Base-by-base conservation (phyloP, 495 filamentous ascomycete genomes). In the Neurospora sp. region DNA sequence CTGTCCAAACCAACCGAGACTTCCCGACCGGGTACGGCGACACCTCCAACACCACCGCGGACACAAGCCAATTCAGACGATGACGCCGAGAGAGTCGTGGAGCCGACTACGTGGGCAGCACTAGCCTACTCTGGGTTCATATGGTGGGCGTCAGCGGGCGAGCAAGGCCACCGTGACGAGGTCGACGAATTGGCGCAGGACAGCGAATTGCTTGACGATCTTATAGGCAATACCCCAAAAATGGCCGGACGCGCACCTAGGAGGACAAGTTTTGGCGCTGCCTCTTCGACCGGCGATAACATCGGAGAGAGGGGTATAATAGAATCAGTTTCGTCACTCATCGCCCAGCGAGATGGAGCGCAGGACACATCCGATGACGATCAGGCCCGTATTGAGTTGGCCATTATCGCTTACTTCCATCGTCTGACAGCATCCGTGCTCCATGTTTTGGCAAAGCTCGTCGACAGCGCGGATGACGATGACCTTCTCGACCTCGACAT, bases 131-230 rank as follows among this genome's bases (percentile, higher is more conserved):
- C 88, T 36, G 91, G 92, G 5, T 97, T 98, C 84, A 94, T 98
- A 83, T 99, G 95, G 95, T 99, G 96, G 96, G 96, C 96, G 0
- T 94, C 93, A 2, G 96, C 96, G 1, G 96, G 96, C 69, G 96
- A 98, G 81, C 89, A 92, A 79, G 86, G 90, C 3, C 87, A 88
- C 31, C 80, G 84, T 40, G 82, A 83, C 19, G 82, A 86, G 45
- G 80, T 85, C 28, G 85, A 88, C 45, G 84, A 85, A 73, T 78
- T 81, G 69, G 80, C 81, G n/a, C 81, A 79, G 79, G 88, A 84
- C 79, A 82, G 77, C 69, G 78, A 78, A 9, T 83, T 88, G 15
- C 81, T 88, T 36, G 85, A 78, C 62, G 88, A 84, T 72, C 75
- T 82, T 39, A 79, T 73, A 34, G 28, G 15, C 15, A 66, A 66